Base-by-base conservation (phyloP, 2,329 filamentous ascomycete genomes). In the Trichoderma endophyticum region DNA sequence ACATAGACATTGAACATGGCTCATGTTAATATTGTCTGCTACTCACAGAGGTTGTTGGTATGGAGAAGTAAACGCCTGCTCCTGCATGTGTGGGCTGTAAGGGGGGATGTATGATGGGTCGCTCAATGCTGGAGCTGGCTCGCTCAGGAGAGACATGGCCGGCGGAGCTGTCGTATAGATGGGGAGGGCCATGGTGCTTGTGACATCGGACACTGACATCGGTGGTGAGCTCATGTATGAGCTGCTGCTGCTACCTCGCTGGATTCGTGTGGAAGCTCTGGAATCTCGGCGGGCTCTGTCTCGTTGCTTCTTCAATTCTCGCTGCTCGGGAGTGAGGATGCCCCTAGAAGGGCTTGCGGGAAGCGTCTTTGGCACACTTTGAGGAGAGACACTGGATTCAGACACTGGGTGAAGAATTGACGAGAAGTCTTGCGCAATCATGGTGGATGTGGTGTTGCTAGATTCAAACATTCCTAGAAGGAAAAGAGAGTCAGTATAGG, bases 251-350 rank as follows among this genome's bases (percentile, higher is more conserved):
- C 28, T 69, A 15, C 56, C 36, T 68, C 88, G 85, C 74, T 86
- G 84, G 63, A 86, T 82, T 72, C 88, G 85, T 9, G 81, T 79
- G 3, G 84, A 82, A 18, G 86, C 79, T 77, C 90, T 91, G 7
- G 86, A 86, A 75, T 89, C 87, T 75, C 89, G 84, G 71, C 89
- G 86, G 59, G 84, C 86, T 75, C 86, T 87, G 75, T 90, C 88
- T 73, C 86, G 84, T 76, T 91, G 88, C 72, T 88, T 84, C 81
- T 89, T 90, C 56, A 90, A 78, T 76, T 90, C 88, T 74, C 89
- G 86, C 78, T 90, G 88, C 77, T 90, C 88, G 7, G 87, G 82
- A 6, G 87, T 88, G 77, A 90, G 83, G 48, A 81, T 82, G 60
- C 81, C 81, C 73, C 86, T 84, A 6, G 88, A 87, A 30, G 89